Conservation (phyloP, 306 rosid species). For the Castanopsis chinensis region DNA sequence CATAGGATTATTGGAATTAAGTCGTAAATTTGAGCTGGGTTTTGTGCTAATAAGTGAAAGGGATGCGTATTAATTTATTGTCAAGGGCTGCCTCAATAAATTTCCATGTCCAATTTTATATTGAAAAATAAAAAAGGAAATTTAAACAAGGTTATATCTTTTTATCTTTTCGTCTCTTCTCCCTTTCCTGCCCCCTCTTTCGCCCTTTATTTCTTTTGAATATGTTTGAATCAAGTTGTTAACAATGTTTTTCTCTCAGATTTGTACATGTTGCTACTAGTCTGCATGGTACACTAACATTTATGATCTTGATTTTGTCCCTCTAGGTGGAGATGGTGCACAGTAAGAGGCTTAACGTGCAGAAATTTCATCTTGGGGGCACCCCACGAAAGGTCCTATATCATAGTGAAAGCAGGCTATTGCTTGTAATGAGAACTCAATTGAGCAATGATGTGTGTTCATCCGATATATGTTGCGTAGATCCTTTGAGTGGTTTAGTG, state of each 20-base stretch:
- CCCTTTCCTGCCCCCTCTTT: not conserved
- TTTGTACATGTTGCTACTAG: conserved; percentile 16
- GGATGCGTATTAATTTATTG: too few species aligned
- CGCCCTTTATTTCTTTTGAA: not conserved
- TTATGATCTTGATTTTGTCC: conserved; percentile 22
- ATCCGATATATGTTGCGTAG: conserved; percentile 85
- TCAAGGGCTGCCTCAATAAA: not conserved
- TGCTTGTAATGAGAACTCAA: conserved; percentile 93
- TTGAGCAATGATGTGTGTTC: conserved; percentile 55
- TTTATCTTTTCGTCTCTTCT: conserved; percentile 8
- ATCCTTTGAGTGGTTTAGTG: conserved; percentile 78
- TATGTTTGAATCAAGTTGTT: not conserved
- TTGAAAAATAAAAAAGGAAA: not conserved
- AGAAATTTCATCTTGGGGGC: conserved; percentile 86
- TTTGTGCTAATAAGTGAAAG: not conserved
- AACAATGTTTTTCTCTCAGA: conserved; percentile 8
- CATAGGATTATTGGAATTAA: not conserved
- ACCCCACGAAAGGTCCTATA: conserved; percentile 90
- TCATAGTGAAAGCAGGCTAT: conserved; percentile 76
- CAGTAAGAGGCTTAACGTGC: conserved; percentile 91
- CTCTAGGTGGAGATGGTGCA: conserved; percentile 94
- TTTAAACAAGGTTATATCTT: not conserved
- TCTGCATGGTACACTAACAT: conserved; percentile 24
- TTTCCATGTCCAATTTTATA: not conserved
- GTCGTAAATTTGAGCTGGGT: not conserved